Base-by-base conservation (phyloP, 345 rosid genomes). In the Eutrema heterophyllum region DNA sequence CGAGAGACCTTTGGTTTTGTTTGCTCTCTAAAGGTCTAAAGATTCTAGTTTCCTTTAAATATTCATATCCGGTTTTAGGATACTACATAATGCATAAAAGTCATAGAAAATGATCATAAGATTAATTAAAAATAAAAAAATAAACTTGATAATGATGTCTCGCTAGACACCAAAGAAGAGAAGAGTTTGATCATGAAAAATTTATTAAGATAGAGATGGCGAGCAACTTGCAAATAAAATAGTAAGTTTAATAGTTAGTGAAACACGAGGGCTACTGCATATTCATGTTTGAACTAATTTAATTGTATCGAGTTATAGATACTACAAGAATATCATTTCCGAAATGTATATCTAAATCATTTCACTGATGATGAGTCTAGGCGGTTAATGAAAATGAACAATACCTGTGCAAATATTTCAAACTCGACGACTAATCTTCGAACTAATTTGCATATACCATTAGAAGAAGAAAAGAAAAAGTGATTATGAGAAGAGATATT, bases 191-290 rank as follows among this genome's bases (percentile, higher is more conserved):
- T 55, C 49, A 27, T 36, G 49, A 54, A 49, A 49, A 0, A 21
- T 1, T 49, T 60, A 60, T 49, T 15, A 50, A 38, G 75, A 48
- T 59, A 55, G n/a, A 38, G 59, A 48, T 59, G 40, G 67, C 49
- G 14, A 60, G 68, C 38, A 50, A 60, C 68, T 38, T 50, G 68
- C 52, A 3, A 29, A 38, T 11, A 14, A 69, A 12, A 68, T 53
- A 30, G 16, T 39, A 27, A 3, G 35, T 7, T 35, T 24, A 1
- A 24, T 27, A 60, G 67, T 48, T 70, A 4, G 33, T 70, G 27
- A 70, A 54, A 59, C 40, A 71, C 68, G 68, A 71, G 60, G 59
- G 26, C 55, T 69, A 45, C 16, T 30, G 15, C 38, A 39, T 45
- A 56, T 46, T 58, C 56, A 35, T 59, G 52, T 27, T 62, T 27